A percentile compares a stretch with the other conserved stretches of the same genome.
phyloP scores from a whole-genome alignment of 106 monocot species.

The Triglochin maritima region DNA sequence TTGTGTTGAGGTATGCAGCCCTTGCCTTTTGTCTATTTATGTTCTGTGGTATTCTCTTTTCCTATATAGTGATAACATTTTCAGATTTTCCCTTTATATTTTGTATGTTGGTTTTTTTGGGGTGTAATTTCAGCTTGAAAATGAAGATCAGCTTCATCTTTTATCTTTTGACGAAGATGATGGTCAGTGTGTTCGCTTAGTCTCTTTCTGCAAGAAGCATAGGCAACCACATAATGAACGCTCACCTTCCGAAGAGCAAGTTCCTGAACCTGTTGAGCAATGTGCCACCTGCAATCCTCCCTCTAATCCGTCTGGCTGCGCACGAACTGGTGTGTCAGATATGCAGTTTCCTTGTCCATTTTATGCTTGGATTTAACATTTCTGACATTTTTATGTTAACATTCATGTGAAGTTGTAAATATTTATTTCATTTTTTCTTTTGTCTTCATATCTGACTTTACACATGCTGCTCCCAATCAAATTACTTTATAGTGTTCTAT shows the following conservation, averaged over 20 bases:
- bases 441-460: too few relatives aligned
- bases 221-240: constrained; percentile 57
- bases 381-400: background rate
- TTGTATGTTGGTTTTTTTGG: background rate
- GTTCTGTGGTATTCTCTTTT: background rate
- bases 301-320: constrained; percentile 75
- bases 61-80: background rate
- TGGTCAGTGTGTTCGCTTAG: constrained; percentile 68
- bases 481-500: too few relatives aligned
- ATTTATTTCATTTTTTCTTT: too few relatives aligned
- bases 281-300: constrained; percentile 27
- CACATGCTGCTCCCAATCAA: too few relatives aligned
- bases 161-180: constrained; percentile 83
- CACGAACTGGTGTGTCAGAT: constrained; percentile 51
- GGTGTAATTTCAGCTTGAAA: constrained; percentile 49
- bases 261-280: constrained; percentile 16
- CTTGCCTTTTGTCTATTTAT: background rate
- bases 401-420: too few relatives aligned
- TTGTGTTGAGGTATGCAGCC: constrained; percentile 69
- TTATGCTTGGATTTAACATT: background rate
- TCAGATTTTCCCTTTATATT: background rate
- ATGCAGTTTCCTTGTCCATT: background rate
- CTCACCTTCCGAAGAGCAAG: constrained; percentile 25
- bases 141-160: constrained; percentile 65
- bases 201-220: constrained; percentile 95